phyloP scores from a whole-genome alignment of 148 eudicot species.

The Diospyros kaki region DNA sequence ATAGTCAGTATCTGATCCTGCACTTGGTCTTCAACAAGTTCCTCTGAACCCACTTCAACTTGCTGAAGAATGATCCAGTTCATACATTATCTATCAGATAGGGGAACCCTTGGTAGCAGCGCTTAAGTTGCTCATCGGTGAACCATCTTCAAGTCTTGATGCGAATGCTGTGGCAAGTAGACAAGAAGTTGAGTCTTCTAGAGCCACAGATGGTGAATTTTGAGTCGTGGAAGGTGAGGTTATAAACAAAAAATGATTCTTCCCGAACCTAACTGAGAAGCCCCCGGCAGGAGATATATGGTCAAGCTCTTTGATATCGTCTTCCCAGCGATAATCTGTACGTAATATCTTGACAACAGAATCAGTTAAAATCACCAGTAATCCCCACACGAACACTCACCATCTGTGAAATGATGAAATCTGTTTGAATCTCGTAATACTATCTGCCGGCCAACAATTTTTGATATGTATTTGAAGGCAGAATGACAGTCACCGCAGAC shows the following conservation, averaged over 20 bases:
- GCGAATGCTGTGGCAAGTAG: no score
- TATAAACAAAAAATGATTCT: no score
- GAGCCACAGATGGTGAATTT: no score
- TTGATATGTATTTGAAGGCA: slow-evolving; percentile 58
- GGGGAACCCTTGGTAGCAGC: no score
- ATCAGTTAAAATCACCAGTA: slow-evolving; percentile 42
- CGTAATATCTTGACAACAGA: neutral
- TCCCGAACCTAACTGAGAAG: no score
- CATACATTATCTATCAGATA: no score
- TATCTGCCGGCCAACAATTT: slow-evolving; percentile 51
- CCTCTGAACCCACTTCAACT: neutral
- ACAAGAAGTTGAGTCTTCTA: no score
- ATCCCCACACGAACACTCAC: slow-evolving; percentile 64
- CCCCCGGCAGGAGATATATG: no score
- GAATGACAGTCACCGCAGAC: slow-evolving; percentile 40
- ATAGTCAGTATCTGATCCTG: neutral
- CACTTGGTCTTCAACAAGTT: neutral
- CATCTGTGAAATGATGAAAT: slow-evolving; percentile 14
- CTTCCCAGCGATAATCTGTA: neutral
- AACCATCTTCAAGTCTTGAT: no score
- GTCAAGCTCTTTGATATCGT: neutral
- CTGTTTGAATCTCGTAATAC: slow-evolving; percentile 49
- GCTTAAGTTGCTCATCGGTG: no score
- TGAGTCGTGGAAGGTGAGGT: neutral
- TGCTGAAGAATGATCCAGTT: neutral